These are phyloP conservation scores for Fusarium penzigii DNA, from an alignment of 2,329 filamentous ascomycete species.

Conservation along the genomic window DNA sequence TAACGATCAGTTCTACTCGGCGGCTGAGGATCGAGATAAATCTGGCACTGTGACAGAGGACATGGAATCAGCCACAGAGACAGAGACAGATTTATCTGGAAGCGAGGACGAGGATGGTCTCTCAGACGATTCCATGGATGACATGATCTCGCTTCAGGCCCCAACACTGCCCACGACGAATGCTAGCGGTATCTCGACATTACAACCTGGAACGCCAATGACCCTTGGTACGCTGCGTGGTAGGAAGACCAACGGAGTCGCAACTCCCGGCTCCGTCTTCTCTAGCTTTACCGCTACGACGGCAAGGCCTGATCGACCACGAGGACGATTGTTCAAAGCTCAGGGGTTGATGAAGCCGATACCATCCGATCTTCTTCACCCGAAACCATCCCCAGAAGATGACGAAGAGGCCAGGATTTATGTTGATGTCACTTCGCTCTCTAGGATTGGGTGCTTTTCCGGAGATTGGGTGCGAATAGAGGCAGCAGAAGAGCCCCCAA, in stretches of 20 bases:
- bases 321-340: constrained; percentile 80
- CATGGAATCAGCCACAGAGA: constrained; percentile 60
- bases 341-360: constrained; percentile 74
- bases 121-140: constrained; percentile 89
- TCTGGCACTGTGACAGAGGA: constrained; percentile 61
- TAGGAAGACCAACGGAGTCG: constrained; percentile 67
- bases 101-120: constrained; percentile 70
- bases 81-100: constrained; percentile 62
- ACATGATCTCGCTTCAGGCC: constrained; percentile 86
- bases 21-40: constrained; percentile 74
- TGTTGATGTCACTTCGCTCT: constrained; percentile 82
- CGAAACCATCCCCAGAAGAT: constrained; percentile 73
- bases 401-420: constrained; percentile 90
- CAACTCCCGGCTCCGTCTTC: constrained; percentile 84
- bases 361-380: constrained; percentile 77
- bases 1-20: constrained; percentile 91
- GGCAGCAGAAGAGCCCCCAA: constrained; percentile 70
- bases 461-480: constrained; percentile 95
- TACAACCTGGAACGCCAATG: constrained; percentile 79
- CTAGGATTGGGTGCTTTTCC: constrained; percentile 93
- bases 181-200: constrained; percentile 76
- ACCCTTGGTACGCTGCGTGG: constrained; percentile 63
- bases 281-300: constrained; percentile 87
- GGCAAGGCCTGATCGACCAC: constrained; percentile 68
- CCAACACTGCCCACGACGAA: constrained; percentile 77